Evolutionary conservation across 2,329 filamentous ascomycete genomes (phyloP).

Genomic region (Sphaerulina musiva): DNA sequence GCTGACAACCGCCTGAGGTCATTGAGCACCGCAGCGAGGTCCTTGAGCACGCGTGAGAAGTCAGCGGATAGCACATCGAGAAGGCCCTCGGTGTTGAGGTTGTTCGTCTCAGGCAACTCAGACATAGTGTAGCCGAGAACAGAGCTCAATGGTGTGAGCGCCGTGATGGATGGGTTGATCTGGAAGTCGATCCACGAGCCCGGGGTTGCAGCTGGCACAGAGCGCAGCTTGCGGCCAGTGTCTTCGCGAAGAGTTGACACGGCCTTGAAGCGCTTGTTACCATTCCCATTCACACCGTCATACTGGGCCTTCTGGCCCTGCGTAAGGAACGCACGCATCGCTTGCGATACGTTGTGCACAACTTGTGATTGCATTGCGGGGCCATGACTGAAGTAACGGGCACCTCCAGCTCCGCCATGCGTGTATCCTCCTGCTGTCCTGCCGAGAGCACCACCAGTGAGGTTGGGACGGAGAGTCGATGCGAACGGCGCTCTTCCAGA

Average conservation of each 20-base stretch:
- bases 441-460: conserved; percentile 79
- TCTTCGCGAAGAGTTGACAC: conserved; percentile 71
- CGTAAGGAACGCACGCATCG: conserved; percentile 85
- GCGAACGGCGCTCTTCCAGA: conserved; percentile 79
- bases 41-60: conserved; percentile 79
- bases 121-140: conserved; percentile 48
- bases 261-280: conserved; percentile 71
- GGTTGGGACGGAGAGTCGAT: conserved; percentile 78
- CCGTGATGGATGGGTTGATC: conserved; percentile 82
- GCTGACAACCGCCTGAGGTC: conserved; percentile 72
- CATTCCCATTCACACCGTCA: conserved; percentile 64
- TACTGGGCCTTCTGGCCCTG: conserved; percentile 84
- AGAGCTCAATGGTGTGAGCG: conserved; percentile 64
- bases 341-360: conserved; percentile 89
- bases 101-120: conserved; percentile 36
- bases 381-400: conserved; percentile 83
- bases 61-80: conserved; percentile 79
- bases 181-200: conserved; percentile 86
- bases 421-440: conserved; percentile 86
- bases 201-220: conserved; percentile 51
- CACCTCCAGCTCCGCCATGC: conserved; percentile 61
- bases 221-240: conserved; percentile 60
- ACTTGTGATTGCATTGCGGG: conserved; percentile 83
- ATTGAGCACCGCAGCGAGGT: conserved; percentile 69
- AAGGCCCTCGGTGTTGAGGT: conserved; percentile 74